A percentile compares a stretch with the other conserved stretches of the same genome.
These are phyloP conservation scores for Colletotrichum musae DNA, from an alignment of 2,329 filamentous ascomycete species.

Conservation along the genomic window DNA sequence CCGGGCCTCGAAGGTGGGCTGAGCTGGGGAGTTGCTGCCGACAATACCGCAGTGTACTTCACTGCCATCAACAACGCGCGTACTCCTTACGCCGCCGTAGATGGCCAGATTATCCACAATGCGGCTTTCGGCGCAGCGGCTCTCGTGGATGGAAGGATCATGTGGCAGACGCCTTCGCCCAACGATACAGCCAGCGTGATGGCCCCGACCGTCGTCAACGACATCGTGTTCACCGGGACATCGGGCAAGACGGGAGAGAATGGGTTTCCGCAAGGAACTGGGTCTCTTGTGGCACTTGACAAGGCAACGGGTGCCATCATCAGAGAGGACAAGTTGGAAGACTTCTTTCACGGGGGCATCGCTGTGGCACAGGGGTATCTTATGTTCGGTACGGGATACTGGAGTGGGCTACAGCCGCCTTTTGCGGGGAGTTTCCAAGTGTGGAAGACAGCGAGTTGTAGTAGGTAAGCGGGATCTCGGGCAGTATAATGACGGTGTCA, in stretches of 20 bases:
- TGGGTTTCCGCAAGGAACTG: not conserved
- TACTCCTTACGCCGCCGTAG: not conserved
- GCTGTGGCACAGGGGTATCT: not conserved
- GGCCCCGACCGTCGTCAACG: not conserved
- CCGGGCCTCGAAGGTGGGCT: conserved; percentile 9
- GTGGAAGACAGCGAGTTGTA: not conserved
- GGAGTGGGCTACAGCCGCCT: not conserved
- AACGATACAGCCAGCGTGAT: not conserved
- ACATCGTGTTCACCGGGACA: not conserved
- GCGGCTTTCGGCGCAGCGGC: conserved; percentile 4
- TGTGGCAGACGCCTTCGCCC: conserved; percentile 11
- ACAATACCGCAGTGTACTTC: not conserved
- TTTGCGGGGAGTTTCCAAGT: conserved; percentile 4
- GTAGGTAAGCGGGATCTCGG: too few relatives aligned
- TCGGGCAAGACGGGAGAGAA: conserved; percentile 1
- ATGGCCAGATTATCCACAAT: not conserved
- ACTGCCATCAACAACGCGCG: conserved; percentile 15
- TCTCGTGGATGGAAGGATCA: not conserved
- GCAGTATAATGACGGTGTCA: too few relatives aligned
- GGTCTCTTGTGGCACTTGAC: not conserved
- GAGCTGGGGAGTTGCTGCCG: not conserved
- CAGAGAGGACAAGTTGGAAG: not conserved
- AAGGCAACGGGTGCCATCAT: not conserved
- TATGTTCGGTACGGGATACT: conserved; percentile 4
- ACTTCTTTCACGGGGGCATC: conserved; percentile 12